Evolutionary conservation across 2,329 filamentous ascomycete species (phyloP).

Genomic region (Fusarium tuaranense): DNA sequence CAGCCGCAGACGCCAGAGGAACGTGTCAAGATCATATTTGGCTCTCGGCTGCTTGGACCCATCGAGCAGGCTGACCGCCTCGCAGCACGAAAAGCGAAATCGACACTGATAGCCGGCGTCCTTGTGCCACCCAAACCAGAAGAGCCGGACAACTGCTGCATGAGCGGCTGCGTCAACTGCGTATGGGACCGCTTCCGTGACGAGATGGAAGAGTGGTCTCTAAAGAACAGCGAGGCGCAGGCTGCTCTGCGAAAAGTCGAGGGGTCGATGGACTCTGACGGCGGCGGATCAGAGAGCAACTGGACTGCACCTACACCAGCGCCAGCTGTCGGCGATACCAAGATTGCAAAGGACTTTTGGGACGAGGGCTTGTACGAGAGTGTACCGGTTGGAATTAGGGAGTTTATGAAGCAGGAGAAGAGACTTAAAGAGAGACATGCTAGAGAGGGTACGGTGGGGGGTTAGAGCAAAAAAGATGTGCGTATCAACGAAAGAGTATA

Average conservation of each 20-base stretch:
- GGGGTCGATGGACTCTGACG: constrained; percentile 82
- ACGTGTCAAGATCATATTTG: constrained; percentile 80
- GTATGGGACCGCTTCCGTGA: constrained; percentile 95
- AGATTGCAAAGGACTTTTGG: constrained; percentile 65
- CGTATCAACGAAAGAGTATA: constrained; percentile 24
- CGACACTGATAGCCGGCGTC: constrained; percentile 79
- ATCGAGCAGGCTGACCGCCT: constrained; percentile 73
- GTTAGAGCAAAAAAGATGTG: constrained; percentile 37
- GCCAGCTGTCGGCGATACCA: constrained; percentile 49
- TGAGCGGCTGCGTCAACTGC: constrained; percentile 98
- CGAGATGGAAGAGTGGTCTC: constrained; percentile 90
- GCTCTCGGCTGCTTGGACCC: constrained; percentile 80
- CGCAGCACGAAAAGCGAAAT: constrained; percentile 67
- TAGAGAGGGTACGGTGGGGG: constrained; percentile 63
- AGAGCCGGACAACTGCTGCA: constrained; percentile 98
- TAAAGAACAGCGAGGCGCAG: constrained; percentile 73
- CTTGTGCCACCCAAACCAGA: constrained; percentile 84
- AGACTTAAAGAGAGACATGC: constrained; percentile 81
- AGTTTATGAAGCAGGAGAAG: constrained; percentile 99
- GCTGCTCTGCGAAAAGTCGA: constrained; percentile 56
- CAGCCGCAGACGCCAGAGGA: constrained; percentile 59
- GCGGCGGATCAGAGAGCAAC: constrained; percentile 78
- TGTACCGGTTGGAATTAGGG: constrained; percentile 91
- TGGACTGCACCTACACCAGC: constrained; percentile 59
- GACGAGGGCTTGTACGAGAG: constrained; percentile 79